Evolutionary conservation across 148 eudicot genomes (phyloP), one percentile per base, ranked within the genome.

Genomic region (Rhododendron simsii): DNA sequence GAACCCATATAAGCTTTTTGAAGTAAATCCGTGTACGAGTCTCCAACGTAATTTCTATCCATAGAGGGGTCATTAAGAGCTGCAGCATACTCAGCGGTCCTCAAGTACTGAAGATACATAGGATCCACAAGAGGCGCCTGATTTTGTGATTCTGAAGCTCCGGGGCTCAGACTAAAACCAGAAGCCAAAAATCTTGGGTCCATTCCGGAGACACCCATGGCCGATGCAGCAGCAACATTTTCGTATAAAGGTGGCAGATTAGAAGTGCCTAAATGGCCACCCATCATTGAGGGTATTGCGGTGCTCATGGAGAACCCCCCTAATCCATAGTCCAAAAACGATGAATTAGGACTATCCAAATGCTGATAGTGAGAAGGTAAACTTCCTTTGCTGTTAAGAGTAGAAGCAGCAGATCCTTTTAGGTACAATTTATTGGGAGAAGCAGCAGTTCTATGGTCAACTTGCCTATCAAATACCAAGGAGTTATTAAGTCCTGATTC

Each of bases 1-100:
- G 94, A 86, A 65, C 93, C 98, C 87, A 93, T 69, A 88, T 95
- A 94, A 41, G 98, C 96, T 74, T 98, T 94, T 78, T 95, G 99
- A 87, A 98, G 90, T 47, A 94, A 63, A 81, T 95, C 98, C 87
- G 89, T 51, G 75, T 93, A 91, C 11, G 93, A 87, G 81, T 91
- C 90, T 50, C 89, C 91, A 84, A 90, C 79, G 76, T 95, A 94
- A 87, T 86, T 92, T 79, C 93, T 90, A 79, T 96, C 95, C 37
- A 93, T 84, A 77, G 98, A 90, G 77, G 93, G 98, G 86, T 94
- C 96, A 83, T 87, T 93, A 39, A 93, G 86, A 61, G 94, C 94
- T 80, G 96, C 93, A 83, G 91, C 95, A 89, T 95, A 97, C 13
- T 95, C 98, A 84, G 95, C 92, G 55, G 93, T 85, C 77, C 93